These are phyloP conservation scores for Whalleya microplaca DNA, from an alignment of 2,329 filamentous ascomycete genomes.

Conservation along the genomic window DNA sequence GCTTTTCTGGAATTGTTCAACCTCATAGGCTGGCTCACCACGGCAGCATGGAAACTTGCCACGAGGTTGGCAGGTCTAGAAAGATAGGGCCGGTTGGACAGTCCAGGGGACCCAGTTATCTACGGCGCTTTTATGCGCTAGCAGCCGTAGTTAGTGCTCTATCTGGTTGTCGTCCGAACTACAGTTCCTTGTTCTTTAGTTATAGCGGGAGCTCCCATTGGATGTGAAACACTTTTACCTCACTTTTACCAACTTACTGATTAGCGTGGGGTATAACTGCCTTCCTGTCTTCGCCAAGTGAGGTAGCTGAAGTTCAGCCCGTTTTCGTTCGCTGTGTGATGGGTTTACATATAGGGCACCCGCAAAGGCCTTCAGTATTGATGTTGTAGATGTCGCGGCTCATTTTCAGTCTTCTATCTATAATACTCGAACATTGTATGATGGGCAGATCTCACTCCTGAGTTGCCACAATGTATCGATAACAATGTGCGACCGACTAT, in stretches of 20 bases:
- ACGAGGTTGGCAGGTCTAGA: too few relatives aligned
- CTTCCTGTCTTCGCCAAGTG: too few relatives aligned
- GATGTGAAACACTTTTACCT: slow-evolving; percentile 9
- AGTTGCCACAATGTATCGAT: too few relatives aligned
- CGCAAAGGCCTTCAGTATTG: too few relatives aligned
- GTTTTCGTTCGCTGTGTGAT: too few relatives aligned
- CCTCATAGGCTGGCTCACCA: neutral
- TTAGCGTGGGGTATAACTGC: slow-evolving; percentile 17
- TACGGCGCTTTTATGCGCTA: neutral
- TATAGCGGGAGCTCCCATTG: slow-evolving; percentile 26
- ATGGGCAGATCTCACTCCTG: too few relatives aligned
- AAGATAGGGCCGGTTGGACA: too few relatives aligned
- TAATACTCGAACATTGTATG: too few relatives aligned
- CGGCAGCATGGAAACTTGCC: neutral
- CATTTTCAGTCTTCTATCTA: neutral
- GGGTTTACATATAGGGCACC: too few relatives aligned
- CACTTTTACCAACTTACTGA: slow-evolving; percentile 5
- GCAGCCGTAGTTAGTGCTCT: neutral
- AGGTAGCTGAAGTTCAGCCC: too few relatives aligned
- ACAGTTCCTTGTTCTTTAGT: neutral
- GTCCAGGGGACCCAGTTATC: neutral
- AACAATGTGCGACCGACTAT: too few relatives aligned
- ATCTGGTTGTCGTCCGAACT: neutral
- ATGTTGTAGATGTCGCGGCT: neutral
- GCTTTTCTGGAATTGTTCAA: neutral